Base-by-base conservation (phyloP, 2,329 filamentous ascomycete genomes). In the Aureobasidium sp. region DNA sequence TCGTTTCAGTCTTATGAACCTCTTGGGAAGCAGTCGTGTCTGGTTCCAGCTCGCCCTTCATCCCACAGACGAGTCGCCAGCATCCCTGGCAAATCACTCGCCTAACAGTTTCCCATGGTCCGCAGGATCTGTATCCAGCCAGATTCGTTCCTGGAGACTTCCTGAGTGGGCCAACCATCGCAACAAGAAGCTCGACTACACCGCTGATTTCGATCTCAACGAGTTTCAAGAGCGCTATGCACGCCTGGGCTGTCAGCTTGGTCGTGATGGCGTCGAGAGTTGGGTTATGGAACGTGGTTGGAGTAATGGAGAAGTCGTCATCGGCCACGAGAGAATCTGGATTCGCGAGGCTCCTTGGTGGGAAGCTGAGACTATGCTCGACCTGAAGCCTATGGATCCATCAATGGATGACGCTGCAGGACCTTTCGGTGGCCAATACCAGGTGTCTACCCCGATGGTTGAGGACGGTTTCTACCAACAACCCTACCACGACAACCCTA, bases 141-240 rank as follows among this genome's bases (percentile, higher is more conserved):
- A 99, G 74, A 83, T 99, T 21, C 89, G 94, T 21, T 85, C 91
- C 3, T 99, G 94, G 93, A 85, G 94, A 69, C 79, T 99, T 16
- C 89, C 94, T 0, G 94, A 99, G 73, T 99, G 94, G 94, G 90
- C 92, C 1, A 99, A 97, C 71, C 86, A 93, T 61, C 85, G 94
- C 54, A 95, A 92, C 73, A 91, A 90, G 72, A 86, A 88, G 68
- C 84, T 97, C 2, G 94, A 99, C 72, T 99, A 96, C 74, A 99
- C 94, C 0, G 91, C 92, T 1, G 94, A 99, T 70, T 99, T 97
- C 67, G 94, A 99, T 69, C 79, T 92, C 5, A 90, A 96, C 16
- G 94, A 99, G 72, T 97, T 99, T 69, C 83, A 86, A 25, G 86
- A 87, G 67, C 86, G 94, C 48, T 99, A 97, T 72, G 80, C 86